Evolutionary conservation across 2,329 filamentous ascomycete species (phyloP).

Genomic region (Rosellinia necatrix): DNA sequence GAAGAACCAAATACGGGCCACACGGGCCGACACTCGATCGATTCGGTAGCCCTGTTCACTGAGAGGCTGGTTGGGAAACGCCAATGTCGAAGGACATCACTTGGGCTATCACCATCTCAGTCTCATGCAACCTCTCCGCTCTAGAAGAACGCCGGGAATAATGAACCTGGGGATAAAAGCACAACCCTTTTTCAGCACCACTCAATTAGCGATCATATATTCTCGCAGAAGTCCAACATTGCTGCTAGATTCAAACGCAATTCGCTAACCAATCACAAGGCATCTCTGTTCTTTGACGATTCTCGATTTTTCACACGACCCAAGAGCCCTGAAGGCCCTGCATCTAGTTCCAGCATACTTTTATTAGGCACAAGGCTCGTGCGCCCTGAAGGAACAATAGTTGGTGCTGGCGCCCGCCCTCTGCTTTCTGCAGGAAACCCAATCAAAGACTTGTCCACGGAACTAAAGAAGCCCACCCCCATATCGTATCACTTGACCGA

Average conservation of each 20-base stretch:
- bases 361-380: conserved; percentile 31
- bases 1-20: conserved; percentile 13
- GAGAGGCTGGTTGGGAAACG: conserved; percentile 30
- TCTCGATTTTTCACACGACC: conserved; percentile 27
- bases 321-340: conserved; percentile 29
- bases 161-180: conserved; percentile 22
- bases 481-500: conserved; percentile 14
- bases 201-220: conserved; percentile 32
- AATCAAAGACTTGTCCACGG: conserved; percentile 10
- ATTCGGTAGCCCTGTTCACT: conserved; percentile 13
- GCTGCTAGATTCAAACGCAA: conserved; percentile 35
- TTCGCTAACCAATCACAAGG: conserved; percentile 37
- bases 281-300: conserved; percentile 33
- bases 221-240: conserved; percentile 28
- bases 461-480: background rate
- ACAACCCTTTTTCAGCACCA: conserved; percentile 24
- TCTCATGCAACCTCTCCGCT: conserved; percentile 29
- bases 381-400: conserved; percentile 8
- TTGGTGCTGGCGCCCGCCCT: conserved; percentile 5
- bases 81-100: conserved; percentile 34
- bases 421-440: conserved; percentile 3
- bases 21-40: conserved; percentile 10
- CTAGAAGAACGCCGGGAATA: conserved; percentile 33
- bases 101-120: conserved; percentile 31
- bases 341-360: conserved; percentile 37